phyloP scores from a whole-genome alignment of 2,329 filamentous ascomycete genomes.

The Calonectria fujianensis region DNA sequence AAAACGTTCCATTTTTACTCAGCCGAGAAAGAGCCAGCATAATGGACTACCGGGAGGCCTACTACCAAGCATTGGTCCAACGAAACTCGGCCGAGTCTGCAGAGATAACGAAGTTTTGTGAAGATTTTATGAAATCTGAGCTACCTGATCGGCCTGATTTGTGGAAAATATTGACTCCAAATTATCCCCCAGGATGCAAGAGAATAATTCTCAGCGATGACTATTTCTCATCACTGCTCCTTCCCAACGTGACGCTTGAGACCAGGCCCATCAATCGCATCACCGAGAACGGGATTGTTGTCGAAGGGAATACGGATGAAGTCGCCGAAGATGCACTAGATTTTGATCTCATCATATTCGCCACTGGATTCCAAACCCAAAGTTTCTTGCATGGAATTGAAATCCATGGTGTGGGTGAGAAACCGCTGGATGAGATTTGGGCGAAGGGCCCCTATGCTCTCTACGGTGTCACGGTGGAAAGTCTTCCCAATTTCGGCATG shows the following conservation, averaged over 20 bases:
- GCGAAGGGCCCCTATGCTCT: conserved; percentile 14
- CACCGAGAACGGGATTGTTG: conserved; percentile 1
- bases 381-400: conserved; percentile 28
- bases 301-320: background rate
- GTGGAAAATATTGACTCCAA: conserved; percentile 23
- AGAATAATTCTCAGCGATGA: conserved; percentile 26
- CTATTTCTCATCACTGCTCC: conserved; percentile 5
- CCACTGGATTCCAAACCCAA: conserved; percentile 25
- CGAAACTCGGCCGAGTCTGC: conserved; percentile 11
- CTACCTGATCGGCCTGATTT: conserved; percentile 20
- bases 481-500: conserved; percentile 28
- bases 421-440: conserved; percentile 20
- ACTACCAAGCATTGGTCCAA: conserved; percentile 19
- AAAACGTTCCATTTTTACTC: conserved; percentile 27
- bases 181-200: conserved; percentile 30
- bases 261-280: conserved; percentile 8
- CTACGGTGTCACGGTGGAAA: conserved; percentile 19
- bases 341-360: conserved; percentile 27
- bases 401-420: conserved; percentile 12
- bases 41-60: conserved; percentile 23
- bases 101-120: conserved; percentile 9
- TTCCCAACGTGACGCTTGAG: conserved; percentile 12
- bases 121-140: conserved; percentile 20
- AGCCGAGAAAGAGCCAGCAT: conserved; percentile 3
- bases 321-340: conserved; percentile 6